A percentile compares a stretch with the other conserved stretches of the same genome.
These are phyloP conservation scores for Puccinellia tenuiflora DNA, from an alignment of 176 grass and related monocot genomes.

Conservation along the genomic window DNA sequence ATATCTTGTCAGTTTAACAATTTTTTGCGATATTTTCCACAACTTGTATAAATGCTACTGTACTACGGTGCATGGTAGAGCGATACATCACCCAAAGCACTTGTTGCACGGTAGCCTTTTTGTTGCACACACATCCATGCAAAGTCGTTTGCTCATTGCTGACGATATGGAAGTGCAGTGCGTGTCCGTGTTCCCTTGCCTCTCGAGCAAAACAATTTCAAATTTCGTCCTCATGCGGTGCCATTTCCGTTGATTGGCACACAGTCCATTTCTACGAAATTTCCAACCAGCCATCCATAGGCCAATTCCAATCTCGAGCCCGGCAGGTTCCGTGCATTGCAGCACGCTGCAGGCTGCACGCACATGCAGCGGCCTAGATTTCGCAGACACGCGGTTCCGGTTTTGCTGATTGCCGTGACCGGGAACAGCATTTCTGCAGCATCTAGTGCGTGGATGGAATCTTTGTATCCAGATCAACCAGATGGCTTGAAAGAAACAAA, in stretches of 20 bases:
- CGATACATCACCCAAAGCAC: no score
- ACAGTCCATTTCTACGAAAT: not conserved
- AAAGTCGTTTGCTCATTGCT: not conserved
- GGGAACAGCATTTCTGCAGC: no score
- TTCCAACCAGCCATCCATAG: not conserved
- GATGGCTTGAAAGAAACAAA: no score
- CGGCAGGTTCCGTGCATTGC: not conserved
- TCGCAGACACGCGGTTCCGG: no score
- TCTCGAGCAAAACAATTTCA: not conserved
- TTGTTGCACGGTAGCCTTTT: no score
- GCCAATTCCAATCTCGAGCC: not conserved
- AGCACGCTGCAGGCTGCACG: not conserved
- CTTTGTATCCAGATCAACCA: no score
- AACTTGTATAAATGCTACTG: no score
- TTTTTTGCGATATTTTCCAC: no score
- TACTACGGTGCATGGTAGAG: no score
- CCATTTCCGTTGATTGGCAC: not conserved
- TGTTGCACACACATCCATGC: not conserved
- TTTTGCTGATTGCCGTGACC: no score
- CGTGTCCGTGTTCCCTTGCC: not conserved
- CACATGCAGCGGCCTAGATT: conserved; percentile 3
- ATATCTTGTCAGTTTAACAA: no score
- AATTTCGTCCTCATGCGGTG: not conserved
- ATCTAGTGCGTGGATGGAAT: no score
- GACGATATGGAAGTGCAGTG: not conserved